Conservation (phyloP, 2,329 filamentous ascomycete species). For the Paecilomyces dactylethromorphus region DNA sequence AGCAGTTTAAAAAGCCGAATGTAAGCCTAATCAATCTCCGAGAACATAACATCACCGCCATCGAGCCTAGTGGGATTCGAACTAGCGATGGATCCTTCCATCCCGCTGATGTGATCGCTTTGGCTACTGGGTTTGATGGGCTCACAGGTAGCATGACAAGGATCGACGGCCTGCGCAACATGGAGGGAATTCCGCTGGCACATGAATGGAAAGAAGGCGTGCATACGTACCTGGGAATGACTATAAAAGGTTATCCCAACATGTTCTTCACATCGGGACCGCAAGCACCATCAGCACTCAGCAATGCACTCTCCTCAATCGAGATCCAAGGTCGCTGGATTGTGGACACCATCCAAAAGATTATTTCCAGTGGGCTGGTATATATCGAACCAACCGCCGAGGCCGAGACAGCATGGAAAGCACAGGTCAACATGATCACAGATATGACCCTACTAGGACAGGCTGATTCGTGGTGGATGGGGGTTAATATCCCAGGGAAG, state of each 20-base stretch:
- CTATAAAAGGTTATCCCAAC: slow-evolving; percentile 37
- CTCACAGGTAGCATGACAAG: slow-evolving; percentile 36
- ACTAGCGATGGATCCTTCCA: slow-evolving; percentile 30
- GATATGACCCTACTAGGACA: slow-evolving; percentile 45
- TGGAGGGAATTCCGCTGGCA: slow-evolving; percentile 21
- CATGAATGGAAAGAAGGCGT: slow-evolving; percentile 33
- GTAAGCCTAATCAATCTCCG: slow-evolving; percentile 43
- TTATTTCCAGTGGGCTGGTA: slow-evolving; percentile 40
- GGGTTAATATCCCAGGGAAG: slow-evolving; percentile 50
- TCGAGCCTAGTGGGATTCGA: slow-evolving; percentile 29
- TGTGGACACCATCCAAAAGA: slow-evolving; percentile 43
- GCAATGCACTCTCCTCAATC: slow-evolving; percentile 50
- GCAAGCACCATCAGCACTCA: slow-evolving; percentile 43
- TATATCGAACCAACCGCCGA: slow-evolving; percentile 46
- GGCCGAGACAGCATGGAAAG: slow-evolving; percentile 45
- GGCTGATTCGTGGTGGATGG: slow-evolving; percentile 50
- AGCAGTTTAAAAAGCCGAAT: slow-evolving; percentile 41
- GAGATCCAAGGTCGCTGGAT: slow-evolving; percentile 55
- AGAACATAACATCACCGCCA: slow-evolving; percentile 30
- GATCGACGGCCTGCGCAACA: slow-evolving; percentile 30
- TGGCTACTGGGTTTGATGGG: slow-evolving; percentile 41
- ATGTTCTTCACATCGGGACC: slow-evolving; percentile 17
- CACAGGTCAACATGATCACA: slow-evolving; percentile 18
- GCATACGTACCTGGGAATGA: slow-evolving; percentile 38
- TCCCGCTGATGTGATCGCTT: slow-evolving; percentile 35